Percentiles rank a stretch among this genome's conserved stretches.
phyloP scores from a whole-genome alignment of 164 flowering plant genomes.

The Piper longum region DNA sequence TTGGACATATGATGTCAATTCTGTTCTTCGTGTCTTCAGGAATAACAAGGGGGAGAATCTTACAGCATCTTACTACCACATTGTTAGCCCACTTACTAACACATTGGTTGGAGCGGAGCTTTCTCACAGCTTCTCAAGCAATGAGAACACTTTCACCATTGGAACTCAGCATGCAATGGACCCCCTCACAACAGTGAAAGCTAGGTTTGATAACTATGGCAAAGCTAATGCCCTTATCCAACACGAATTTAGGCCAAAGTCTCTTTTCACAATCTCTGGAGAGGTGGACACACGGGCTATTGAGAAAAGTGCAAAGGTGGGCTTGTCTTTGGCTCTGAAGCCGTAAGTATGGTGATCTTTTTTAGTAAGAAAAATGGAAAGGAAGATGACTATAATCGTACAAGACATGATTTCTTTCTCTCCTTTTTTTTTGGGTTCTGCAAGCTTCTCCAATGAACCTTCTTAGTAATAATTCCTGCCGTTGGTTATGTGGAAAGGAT shows the following conservation, averaged over 20 bases:
- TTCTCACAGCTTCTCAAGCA: constrained; percentile 44
- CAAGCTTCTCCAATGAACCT: no score
- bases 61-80: constrained; percentile 62
- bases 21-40: constrained; percentile 16
- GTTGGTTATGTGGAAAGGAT: no score
- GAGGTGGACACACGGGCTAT: constrained; percentile 72
- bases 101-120: constrained; percentile 87
- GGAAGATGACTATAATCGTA: neutral
- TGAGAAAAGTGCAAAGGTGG: constrained; percentile 73
- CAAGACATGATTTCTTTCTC: no score
- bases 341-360: constrained; percentile 18
- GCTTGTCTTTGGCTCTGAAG: constrained; percentile 64
- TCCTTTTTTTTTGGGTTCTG: no score
- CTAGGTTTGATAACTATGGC: constrained; percentile 58
- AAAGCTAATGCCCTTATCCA: constrained; percentile 68
- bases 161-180: constrained; percentile 72
- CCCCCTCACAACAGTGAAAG: constrained; percentile 58
- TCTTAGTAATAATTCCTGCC: no score
- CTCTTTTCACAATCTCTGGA: constrained; percentile 62
- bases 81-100: constrained; percentile 40
- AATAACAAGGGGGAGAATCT: constrained; percentile 57
- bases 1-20: neutral
- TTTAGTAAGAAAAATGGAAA: neutral
- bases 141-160: constrained; percentile 61
- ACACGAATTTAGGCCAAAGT: constrained; percentile 79